Conservation (phyloP, 768 basidiomycete genomes). For the Boletus patriciae region DNA sequence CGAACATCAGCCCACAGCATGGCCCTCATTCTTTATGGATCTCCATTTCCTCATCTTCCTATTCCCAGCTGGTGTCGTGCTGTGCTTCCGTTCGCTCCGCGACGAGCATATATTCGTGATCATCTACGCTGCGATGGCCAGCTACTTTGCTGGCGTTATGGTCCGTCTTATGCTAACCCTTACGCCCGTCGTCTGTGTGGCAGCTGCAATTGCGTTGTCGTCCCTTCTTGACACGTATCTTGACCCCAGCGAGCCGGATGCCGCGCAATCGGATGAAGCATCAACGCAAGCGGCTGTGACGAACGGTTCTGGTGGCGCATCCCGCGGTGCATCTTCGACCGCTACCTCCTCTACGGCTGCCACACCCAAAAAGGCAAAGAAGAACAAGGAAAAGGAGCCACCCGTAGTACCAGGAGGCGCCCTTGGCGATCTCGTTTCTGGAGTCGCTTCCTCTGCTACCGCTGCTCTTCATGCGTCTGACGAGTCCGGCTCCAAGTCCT, state of each 20-base stretch:
- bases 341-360: constrained; percentile 31
- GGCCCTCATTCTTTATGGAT: constrained; percentile 99
- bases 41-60: constrained; percentile 96
- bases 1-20: constrained; percentile 98
- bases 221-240: constrained; percentile 87
- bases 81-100: constrained; percentile 91
- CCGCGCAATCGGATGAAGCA: constrained; percentile 6
- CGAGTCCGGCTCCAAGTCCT: constrained; percentile 12
- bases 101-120: constrained; percentile 99
- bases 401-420: constrained; percentile 36
- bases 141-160: constrained; percentile 99
- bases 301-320: constrained; percentile 16
- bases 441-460: constrained; percentile 36
- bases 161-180: constrained; percentile 97
- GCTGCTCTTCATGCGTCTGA: constrained; percentile 24
- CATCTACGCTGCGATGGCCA: constrained; percentile 93
- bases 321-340: constrained; percentile 22
- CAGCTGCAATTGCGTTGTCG: constrained; percentile 89
- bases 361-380: constrained; percentile 47
- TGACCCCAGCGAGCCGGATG: constrained; percentile 73
- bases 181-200: constrained; percentile 94
- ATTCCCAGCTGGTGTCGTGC: constrained; percentile 93
- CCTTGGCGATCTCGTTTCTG: constrained; percentile 43
- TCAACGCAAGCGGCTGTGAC: constrained; percentile 1
- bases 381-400: constrained; percentile 58